Conservation (phyloP, 1,284 basidiomycete species). For the Trichosporon ovoides region DNA sequence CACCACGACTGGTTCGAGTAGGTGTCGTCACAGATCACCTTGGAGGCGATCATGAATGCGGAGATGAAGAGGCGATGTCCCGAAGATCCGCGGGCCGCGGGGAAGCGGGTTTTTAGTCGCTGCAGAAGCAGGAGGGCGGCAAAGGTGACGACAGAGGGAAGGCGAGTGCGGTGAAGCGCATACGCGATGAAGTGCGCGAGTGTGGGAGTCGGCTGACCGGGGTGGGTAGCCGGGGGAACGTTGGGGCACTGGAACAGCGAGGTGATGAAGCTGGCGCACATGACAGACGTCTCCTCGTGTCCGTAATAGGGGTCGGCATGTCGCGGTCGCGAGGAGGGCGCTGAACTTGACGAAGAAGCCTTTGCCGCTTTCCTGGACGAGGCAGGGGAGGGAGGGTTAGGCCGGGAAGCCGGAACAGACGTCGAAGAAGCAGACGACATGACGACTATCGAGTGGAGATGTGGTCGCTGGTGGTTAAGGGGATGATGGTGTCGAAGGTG, state of each 20-base stretch:
- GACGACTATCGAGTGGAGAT: not conserved
- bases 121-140: slow-evolving; percentile 78
- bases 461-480: not conserved
- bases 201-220: slow-evolving; percentile 52
- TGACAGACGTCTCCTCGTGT: slow-evolving; percentile 61
- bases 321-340: slow-evolving; percentile 35
- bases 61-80: slow-evolving; percentile 88
- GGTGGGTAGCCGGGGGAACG: slow-evolving; percentile 39
- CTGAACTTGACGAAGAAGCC: slow-evolving; percentile 40
- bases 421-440: slow-evolving; percentile 21
- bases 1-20: slow-evolving; percentile 96
- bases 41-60: slow-evolving; percentile 77
- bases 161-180: slow-evolving; percentile 78
- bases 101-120: slow-evolving; percentile 82
- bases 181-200: slow-evolving; percentile 82
- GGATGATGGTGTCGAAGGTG: not conserved
- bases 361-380: slow-evolving; percentile 43
- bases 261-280: slow-evolving; percentile 66
- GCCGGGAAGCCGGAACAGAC: slow-evolving; percentile 33
- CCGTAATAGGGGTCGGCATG: slow-evolving; percentile 68
- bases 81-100: slow-evolving; percentile 82
- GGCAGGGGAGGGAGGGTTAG: slow-evolving; percentile 38
- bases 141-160: slow-evolving; percentile 75
- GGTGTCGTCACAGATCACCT: slow-evolving; percentile 84
- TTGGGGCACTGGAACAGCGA: slow-evolving; percentile 49